phyloP scores from a whole-genome alignment of 768 basidiomycete genomes.

The Rhodotorula kratochvilovae region DNA sequence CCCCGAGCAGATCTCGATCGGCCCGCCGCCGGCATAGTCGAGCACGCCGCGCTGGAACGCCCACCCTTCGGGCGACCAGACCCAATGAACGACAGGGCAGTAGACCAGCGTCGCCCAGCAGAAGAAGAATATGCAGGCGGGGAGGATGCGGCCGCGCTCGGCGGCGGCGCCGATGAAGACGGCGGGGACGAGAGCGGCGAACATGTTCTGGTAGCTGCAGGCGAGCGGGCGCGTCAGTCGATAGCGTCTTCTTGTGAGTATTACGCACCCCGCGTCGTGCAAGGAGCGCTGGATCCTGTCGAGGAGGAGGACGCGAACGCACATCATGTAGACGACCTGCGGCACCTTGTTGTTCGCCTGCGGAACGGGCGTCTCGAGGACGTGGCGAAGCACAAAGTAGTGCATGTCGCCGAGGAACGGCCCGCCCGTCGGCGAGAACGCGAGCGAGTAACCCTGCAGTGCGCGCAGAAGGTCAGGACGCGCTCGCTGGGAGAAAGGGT shows the following conservation, averaged over 20 bases:
- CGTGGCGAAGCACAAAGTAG: constrained; percentile 69
- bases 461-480: background rate
- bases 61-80: constrained; percentile 81
- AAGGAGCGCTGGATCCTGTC: too few relatives aligned
- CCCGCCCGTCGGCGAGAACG: constrained; percentile 73
- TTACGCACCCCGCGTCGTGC: too few relatives aligned
- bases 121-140: constrained; percentile 83
- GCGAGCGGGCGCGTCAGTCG: background rate
- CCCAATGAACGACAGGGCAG: constrained; percentile 93
- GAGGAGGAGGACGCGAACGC: background rate
- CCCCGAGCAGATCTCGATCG: constrained; percentile 93
- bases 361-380: constrained; percentile 47
- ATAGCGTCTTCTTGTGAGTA: too few relatives aligned
- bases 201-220: constrained; percentile 77
- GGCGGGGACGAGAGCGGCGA: constrained; percentile 54
- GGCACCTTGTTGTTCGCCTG: constrained; percentile 55
- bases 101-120: constrained; percentile 82
- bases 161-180: constrained; percentile 73
- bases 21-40: constrained; percentile 92
- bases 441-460: constrained; percentile 62
- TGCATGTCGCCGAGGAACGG: constrained; percentile 78
- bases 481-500: background rate
- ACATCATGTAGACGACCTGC: constrained; percentile 55
- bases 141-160: constrained; percentile 79
- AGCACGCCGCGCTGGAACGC: constrained; percentile 64